These are phyloP conservation scores for Ceratobasidium sp. DNA, from an alignment of 1,284 basidiomycete species.

Conservation along the genomic window DNA sequence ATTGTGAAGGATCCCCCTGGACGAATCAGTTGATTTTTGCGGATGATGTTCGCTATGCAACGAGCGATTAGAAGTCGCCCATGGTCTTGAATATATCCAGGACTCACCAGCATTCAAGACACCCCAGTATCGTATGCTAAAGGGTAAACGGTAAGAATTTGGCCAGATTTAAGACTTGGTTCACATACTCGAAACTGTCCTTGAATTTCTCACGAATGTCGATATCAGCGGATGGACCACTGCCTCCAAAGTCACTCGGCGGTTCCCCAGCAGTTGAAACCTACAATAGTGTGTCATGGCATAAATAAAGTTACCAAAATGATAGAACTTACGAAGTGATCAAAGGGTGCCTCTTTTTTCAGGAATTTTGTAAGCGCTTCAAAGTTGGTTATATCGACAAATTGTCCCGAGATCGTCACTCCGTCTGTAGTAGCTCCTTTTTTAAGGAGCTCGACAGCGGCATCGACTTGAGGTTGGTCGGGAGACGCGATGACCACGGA, in stretches of 20 bases:
- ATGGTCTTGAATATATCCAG: background rate
- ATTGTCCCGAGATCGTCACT: background rate
- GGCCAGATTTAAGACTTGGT: background rate
- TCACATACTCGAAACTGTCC: background rate
- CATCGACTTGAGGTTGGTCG: constrained; percentile 20
- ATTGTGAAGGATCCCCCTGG: constrained; percentile 8
- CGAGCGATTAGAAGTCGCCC: too few species aligned
- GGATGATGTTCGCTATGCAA: background rate
- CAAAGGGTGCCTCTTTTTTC: constrained; percentile 20
- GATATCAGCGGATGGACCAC: background rate
- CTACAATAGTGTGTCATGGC: background rate
- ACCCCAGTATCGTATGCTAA: too few species aligned
- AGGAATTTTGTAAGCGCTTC: constrained; percentile 10
- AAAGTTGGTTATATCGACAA: constrained; percentile 16
- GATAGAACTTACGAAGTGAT: constrained; percentile 6
- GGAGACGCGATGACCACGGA: constrained; percentile 33
- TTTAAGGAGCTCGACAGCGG: constrained; percentile 26
- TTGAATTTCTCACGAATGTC: background rate
- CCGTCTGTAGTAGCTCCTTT: background rate
- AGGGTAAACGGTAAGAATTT: too few species aligned
- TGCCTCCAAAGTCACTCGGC: background rate
- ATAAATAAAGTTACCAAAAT: too few species aligned
- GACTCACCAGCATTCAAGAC: background rate
- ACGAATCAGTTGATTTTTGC: constrained; percentile 5
- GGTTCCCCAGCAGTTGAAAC: constrained; percentile 13